Evolutionary conservation across 2,329 filamentous ascomycete genomes (phyloP).

Genomic region (Arachnomyces sp.): DNA sequence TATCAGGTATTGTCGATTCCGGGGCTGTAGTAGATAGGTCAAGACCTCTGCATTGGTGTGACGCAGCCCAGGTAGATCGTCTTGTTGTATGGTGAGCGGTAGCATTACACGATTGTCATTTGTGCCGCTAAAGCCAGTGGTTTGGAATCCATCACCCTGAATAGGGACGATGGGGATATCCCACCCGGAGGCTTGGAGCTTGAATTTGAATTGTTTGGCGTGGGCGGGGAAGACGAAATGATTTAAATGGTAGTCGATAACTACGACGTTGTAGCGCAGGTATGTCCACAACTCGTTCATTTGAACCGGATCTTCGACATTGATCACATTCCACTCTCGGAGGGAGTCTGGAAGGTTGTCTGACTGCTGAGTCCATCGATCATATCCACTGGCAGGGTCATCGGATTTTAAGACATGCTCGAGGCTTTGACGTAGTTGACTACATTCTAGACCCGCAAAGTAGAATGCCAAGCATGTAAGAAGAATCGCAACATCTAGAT

Average conservation of each 20-base stretch:
- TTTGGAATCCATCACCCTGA: conserved; percentile 26
- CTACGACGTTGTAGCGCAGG: conserved; percentile 43
- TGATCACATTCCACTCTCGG: conserved; percentile 50
- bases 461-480: conserved; percentile 63
- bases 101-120: conserved; percentile 57
- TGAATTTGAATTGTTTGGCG: conserved; percentile 57
- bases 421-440: conserved; percentile 45
- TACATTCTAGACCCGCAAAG: conserved; percentile 48
- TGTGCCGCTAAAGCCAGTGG: conserved; percentile 65
- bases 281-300: conserved; percentile 44
- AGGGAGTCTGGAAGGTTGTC: conserved; percentile 40
- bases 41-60: conserved; percentile 61
- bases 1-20: conserved; percentile 44
- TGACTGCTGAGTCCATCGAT: conserved; percentile 39
- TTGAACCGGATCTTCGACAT: conserved; percentile 50
- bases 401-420: conserved; percentile 48
- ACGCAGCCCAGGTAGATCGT: conserved; percentile 48
- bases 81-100: conserved; percentile 54
- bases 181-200: conserved; percentile 61
- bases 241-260: conserved; percentile 56
- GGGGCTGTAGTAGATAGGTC: conserved; percentile 46
- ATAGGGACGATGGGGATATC: conserved; percentile 49
- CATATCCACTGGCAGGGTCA: conserved; percentile 51
- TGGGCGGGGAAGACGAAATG: conserved; percentile 59
- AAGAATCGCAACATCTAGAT: conserved; percentile 59